phyloP scores from a whole-genome alignment of 805 yeast species.

The Priceomyces haplophilus region DNA sequence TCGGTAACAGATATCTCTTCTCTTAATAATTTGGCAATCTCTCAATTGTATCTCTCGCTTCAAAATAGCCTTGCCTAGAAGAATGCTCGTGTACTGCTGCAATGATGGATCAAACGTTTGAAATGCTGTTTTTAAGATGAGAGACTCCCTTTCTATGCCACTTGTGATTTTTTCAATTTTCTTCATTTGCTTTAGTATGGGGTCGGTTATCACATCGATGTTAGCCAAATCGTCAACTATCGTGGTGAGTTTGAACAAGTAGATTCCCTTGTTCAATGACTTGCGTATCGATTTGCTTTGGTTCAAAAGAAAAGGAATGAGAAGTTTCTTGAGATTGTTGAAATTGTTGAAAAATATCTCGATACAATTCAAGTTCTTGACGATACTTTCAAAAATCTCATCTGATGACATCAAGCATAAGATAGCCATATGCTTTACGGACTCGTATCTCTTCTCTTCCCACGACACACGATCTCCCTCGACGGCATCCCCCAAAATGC shows the following conservation, averaged over 20 bases:
- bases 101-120: conserved; percentile 32
- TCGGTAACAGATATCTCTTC: conserved; percentile 38
- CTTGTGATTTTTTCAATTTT: conserved; percentile 38
- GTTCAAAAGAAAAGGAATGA: conserved; percentile 33
- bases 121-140: conserved; percentile 27
- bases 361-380: conserved; percentile 31
- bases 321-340: conserved; percentile 35
- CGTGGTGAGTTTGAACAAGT: conserved; percentile 28
- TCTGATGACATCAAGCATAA: conserved; percentile 15
- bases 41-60: conserved; percentile 26
- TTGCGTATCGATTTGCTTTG: conserved; percentile 29
- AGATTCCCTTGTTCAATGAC: conserved; percentile 23
- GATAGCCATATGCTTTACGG: conserved; percentile 19
- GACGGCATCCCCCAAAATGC: conserved; percentile 20
- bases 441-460: conserved; percentile 28
- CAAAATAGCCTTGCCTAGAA: conserved; percentile 40
- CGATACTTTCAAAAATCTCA: conserved; percentile 16
- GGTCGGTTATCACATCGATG: conserved; percentile 19
- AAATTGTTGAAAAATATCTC: conserved; percentile 37
- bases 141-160: conserved; percentile 35
- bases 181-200: conserved; percentile 26
- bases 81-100: conserved; percentile 33
- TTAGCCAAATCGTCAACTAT: conserved; percentile 26
- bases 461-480: conserved; percentile 16
- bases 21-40: conserved; percentile 32